These are phyloP conservation scores for Themeda triandra DNA, from an alignment of 176 grass and related monocot species.

Conservation along the genomic window DNA sequence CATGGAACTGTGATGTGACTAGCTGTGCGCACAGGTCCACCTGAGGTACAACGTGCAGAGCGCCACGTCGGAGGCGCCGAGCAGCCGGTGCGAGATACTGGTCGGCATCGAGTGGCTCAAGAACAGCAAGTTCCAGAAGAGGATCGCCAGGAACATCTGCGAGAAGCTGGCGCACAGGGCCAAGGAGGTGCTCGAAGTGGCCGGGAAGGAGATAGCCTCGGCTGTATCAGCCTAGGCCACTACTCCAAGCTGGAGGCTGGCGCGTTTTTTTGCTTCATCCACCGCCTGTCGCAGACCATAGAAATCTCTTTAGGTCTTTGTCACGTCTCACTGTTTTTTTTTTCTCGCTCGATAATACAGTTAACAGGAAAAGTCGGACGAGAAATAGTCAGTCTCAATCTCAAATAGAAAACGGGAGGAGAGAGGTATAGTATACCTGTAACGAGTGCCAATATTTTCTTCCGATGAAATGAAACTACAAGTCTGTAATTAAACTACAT, in stretches of 20 bases:
- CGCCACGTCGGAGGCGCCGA: background rate
- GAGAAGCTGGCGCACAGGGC: slow-evolving; percentile 70
- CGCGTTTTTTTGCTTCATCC: background rate
- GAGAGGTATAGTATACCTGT: background rate
- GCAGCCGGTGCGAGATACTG: slow-evolving; percentile 56
- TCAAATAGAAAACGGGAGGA: background rate
- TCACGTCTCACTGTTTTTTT: background rate
- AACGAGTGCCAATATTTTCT: background rate
- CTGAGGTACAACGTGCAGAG: slow-evolving; percentile 50
- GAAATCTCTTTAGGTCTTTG: background rate
- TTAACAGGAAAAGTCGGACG: background rate
- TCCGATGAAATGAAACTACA: background rate
- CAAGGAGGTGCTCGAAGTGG: slow-evolving; percentile 71
- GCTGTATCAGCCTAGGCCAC: background rate
- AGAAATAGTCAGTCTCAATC: background rate
- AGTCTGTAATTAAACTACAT: background rate
- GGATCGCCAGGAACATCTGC: slow-evolving; percentile 60
- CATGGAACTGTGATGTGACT: background rate
- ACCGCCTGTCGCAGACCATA: background rate
- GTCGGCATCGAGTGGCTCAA: slow-evolving; percentile 75
- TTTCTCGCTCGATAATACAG: background rate
- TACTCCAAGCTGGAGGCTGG: background rate
- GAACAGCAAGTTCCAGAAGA: slow-evolving; percentile 69
- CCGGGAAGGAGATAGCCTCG: slow-evolving; percentile 55
- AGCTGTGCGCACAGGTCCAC: slow-evolving; percentile 43